Percentiles rank a stretch among this genome's conserved stretches.
phyloP scores from a whole-genome alignment of 805 yeast genomes.

The Hanseniaspora vineae region DNA sequence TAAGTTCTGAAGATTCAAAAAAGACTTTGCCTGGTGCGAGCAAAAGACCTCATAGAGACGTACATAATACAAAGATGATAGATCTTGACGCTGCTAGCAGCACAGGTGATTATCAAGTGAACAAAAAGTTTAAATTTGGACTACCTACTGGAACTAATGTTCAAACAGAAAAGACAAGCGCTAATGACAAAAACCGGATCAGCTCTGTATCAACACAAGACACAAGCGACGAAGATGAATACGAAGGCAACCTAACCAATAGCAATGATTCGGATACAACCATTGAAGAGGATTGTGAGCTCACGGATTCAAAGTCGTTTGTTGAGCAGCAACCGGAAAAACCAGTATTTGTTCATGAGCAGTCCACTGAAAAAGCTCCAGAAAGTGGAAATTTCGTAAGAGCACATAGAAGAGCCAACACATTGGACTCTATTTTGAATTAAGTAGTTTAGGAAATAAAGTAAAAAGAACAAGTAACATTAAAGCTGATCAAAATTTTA shows the following conservation, averaged over 20 bases:
- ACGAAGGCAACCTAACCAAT: neutral
- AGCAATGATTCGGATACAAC: constrained; percentile 5
- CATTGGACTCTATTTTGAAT: neutral
- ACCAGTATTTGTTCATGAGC: neutral
- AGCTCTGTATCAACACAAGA: neutral
- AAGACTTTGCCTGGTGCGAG: neutral
- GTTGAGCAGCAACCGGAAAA: neutral
- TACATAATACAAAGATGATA: neutral
- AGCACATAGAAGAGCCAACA: neutral
- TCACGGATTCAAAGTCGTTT: neutral
- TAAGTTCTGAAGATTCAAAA: neutral
- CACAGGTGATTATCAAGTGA: constrained; percentile 1
- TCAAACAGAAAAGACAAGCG: neutral
- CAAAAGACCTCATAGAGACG: neutral
- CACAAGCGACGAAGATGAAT: constrained; percentile 1
- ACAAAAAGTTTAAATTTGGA: constrained; percentile 4
- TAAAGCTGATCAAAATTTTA: neutral
- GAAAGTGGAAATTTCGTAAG: neutral
- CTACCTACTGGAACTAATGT: neutral
- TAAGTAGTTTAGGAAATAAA: neutral
- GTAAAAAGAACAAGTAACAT: neutral
- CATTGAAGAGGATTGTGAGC: neutral
- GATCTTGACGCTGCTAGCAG: neutral
- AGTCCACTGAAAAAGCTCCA: neutral
- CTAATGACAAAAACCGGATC: neutral